Evolutionary conservation across 139 green algal species (phyloP), one percentile per base, ranked within the genome.

Genomic region (Ulvella scutata): DNA sequence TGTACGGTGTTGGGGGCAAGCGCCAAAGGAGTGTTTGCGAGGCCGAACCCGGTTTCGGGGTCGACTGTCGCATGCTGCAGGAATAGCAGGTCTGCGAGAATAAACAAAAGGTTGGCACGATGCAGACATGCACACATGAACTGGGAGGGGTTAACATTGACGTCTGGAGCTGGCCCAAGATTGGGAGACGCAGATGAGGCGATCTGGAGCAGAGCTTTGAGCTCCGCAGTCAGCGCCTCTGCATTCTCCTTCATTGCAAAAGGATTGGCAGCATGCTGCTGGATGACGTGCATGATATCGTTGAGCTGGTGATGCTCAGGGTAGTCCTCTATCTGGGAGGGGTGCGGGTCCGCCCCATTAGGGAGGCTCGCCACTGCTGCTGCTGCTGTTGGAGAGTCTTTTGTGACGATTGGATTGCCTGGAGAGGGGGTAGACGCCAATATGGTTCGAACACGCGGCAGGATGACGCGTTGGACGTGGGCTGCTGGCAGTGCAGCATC

Each of bases 211-310:
- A 67, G 51, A 6, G 51, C 17, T 9, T 26, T n/a, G 6, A 67
- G 51, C 20, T 67, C 51, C 0, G 31, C 51, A 10, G 51, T 26
- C 13, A 67, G 51, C 7, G 51, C n/a, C 51, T 13, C 51, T 6
- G 51, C 51, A 67, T 31, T 36, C 51, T 67, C 51, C 20, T 67
- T 67, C 51, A 67, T 67, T 1, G 51, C 31, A 26, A 67, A 67
- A 26, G 33, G 7, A 26, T 67, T 67, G 51, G n/a, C 33, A 10
- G 51, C 33, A 26, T 67, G 51, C 6, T 36, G 51, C 51, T 67
- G 51, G 51, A 67, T 67, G 51, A 67, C 51, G 17, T 67, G 51
- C 51, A 67, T 67, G 51, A 67, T n/a, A n/a, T 67, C 51, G 17
- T 67, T 26, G 9, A 67, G 9, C 17, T 67, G 51, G n/a, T 67